Evolutionary conservation across 768 basidiomycete species (phyloP).

Genomic region (Tricholoma terreum): DNA sequence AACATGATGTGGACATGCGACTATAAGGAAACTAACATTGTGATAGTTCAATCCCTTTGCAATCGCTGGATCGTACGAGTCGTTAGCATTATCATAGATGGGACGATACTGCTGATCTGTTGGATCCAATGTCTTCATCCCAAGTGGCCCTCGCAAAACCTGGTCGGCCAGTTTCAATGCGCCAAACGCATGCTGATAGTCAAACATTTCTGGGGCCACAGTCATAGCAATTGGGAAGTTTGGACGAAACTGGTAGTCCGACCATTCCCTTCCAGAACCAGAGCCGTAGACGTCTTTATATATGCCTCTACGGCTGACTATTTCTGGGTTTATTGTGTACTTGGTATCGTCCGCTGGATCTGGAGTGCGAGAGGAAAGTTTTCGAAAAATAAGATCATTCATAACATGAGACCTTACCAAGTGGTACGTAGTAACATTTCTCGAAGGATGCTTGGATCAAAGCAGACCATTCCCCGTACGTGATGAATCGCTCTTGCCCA

Average conservation of each 20-base stretch:
- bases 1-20: not conserved
- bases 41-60: conserved; percentile 97
- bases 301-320: conserved; percentile 89
- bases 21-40: conserved; percentile 48
- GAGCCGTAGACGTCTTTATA: conserved; percentile 99
- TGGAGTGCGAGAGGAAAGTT: conserved; percentile 22
- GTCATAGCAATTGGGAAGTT: conserved; percentile 97
- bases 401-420: conserved; percentile 43
- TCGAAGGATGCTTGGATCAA: conserved; percentile 88
- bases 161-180: conserved; percentile 81
- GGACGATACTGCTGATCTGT: conserved; percentile 86
- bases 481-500: conserved; percentile 64
- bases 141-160: conserved; percentile 81
- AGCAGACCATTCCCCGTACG: conserved; percentile 88
- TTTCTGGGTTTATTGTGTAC: conserved; percentile 63
- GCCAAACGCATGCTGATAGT: conserved; percentile 71
- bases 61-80: conserved; percentile 74
- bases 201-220: conserved; percentile 94
- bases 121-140: conserved; percentile 96
- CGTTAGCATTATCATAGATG: conserved; percentile 91
- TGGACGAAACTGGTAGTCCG: conserved; percentile 92
- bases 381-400: not conserved
- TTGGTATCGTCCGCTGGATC: conserved; percentile 69
- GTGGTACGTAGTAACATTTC: conserved; percentile 84
- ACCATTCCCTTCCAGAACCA: conserved; percentile 85